These are phyloP conservation scores for Didymella keratinophila DNA, from an alignment of 2,329 filamentous ascomycete genomes.

Conservation along the genomic window DNA sequence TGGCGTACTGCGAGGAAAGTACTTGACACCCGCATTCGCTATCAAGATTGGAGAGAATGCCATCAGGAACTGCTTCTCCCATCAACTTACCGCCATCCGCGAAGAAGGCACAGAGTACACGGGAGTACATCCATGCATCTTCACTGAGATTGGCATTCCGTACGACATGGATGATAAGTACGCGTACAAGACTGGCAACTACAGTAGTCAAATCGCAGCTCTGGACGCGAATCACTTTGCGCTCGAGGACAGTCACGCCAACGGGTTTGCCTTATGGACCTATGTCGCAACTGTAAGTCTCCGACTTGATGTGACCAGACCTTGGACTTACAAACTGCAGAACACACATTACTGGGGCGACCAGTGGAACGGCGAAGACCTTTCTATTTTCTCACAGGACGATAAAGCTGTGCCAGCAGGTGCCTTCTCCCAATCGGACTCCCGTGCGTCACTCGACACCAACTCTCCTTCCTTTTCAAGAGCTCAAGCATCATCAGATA, in stretches of 20 bases:
- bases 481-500: constrained; percentile 56
- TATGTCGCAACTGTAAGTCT: constrained; percentile 73
- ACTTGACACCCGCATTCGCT: constrained; percentile 86
- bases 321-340: constrained; percentile 50
- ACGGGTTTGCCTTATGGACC: constrained; percentile 89
- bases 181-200: constrained; percentile 95
- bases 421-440: constrained; percentile 60
- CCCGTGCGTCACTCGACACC: constrained; percentile 59
- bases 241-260: constrained; percentile 81
- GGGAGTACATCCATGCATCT: constrained; percentile 85
- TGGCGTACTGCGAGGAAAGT: constrained; percentile 86
- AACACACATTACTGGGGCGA: constrained; percentile 92
- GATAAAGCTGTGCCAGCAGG: constrained; percentile 68
- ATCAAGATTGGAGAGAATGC: constrained; percentile 92
- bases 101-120: constrained; percentile 89
- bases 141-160: constrained; percentile 96
- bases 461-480: constrained; percentile 63
- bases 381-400: constrained; percentile 87
- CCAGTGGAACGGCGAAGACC: constrained; percentile 96
- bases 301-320: not conserved
- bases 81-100: constrained; percentile 83
- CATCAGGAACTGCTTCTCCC: constrained; percentile 89
- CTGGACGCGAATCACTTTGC: constrained; percentile 97
- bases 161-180: constrained; percentile 99
- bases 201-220: constrained; percentile 87